These are phyloP conservation scores for Chlamydomonas applanata DNA, from an alignment of 139 green algal species.

Conservation along the genomic window DNA sequence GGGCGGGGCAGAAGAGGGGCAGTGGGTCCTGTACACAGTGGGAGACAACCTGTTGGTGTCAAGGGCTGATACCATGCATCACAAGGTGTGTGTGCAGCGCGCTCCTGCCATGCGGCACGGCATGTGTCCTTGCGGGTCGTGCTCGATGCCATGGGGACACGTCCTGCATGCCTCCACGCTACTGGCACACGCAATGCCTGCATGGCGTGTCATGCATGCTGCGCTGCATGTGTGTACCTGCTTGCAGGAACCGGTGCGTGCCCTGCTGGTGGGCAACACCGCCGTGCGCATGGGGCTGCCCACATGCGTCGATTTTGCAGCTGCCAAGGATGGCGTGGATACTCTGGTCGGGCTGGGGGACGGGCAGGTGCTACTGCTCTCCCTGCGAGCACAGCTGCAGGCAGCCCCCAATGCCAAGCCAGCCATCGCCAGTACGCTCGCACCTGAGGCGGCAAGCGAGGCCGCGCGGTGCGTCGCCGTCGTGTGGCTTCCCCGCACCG, in stretches of 20 bases:
- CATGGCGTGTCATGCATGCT: background rate
- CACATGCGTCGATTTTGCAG: conserved; percentile 54
- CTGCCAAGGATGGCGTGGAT: conserved; percentile 57
- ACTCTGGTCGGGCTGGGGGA: conserved; percentile 66
- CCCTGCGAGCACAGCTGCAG: conserved; percentile 56
- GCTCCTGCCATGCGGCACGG: too few relatives aligned
- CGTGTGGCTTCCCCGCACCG: conserved; percentile 53
- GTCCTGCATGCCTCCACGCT: too few relatives aligned
- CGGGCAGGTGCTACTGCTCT: conserved; percentile 66
- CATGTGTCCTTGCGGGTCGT: too few relatives aligned
- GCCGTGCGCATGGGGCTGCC: conserved; percentile 24
- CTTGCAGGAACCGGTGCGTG: conserved; percentile 7
- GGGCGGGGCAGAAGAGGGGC: conserved; percentile 39
- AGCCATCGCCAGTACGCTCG: conserved; percentile 31
- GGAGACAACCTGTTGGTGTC: conserved; percentile 14
- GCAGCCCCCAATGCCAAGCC: conserved; percentile 29
- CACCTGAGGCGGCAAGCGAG: conserved; percentile 38
- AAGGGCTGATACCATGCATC: conserved; percentile 1
- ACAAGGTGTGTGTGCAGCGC: too few relatives aligned
- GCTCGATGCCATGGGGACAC: too few relatives aligned
- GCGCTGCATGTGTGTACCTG: background rate
- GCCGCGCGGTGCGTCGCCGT: conserved; percentile 41
- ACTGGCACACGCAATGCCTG: too few relatives aligned
- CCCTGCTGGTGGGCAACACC: background rate
- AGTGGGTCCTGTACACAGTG: conserved; percentile 59